Evolutionary conservation across 768 basidiomycete species (phyloP), one percentile per base, ranked within the genome.

Genomic region (Coprinellus aureogranulatus): DNA sequence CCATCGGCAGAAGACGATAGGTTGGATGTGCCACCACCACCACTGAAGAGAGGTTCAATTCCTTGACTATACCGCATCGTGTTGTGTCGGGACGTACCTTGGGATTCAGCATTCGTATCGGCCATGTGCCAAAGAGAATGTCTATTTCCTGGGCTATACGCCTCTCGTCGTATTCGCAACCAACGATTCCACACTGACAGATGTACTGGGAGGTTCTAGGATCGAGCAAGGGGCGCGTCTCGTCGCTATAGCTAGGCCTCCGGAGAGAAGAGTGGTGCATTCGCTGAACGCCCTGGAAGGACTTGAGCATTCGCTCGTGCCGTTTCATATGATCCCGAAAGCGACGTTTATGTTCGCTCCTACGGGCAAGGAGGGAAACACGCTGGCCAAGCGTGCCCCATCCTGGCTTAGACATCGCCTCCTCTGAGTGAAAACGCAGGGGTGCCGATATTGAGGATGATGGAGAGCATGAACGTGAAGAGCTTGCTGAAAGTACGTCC

Each of bases 381-480:
- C 88, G 80, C 66, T 75, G 78, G 10, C 84, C 85, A 20, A 90
- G 73, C 4, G 87, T 82, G 4, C 80, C 84, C 82, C 84, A 89
- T 1, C 78, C 78, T 2, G 81, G 78, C 58, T 73, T 77, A 42
- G 71, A 68, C 14, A 71, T 63, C 40, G 75, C 78, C 50, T 81
- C 77, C 55, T 84, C 74, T 14, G 71, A 71, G 59, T 77, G 79
- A 26, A 84, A 81, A 48, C 85, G 88, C 23, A 93, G 76, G 18
- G 91, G 92, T 1, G 81, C 91, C 39, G 90, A 92, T 60, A 93
- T 87, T 40, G 90, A 91, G 2, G 90, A 92, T 3, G 89, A 90
- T 3, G 81, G 81, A 1, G 90, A 90, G 42, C 80, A 78, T 5
- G 86, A 85, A 22, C 75, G 63, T 31, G 85, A 82, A 3, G 75